Conservation (phyloP, 148 eudicot genomes). For the Chenopodium album region DNA sequence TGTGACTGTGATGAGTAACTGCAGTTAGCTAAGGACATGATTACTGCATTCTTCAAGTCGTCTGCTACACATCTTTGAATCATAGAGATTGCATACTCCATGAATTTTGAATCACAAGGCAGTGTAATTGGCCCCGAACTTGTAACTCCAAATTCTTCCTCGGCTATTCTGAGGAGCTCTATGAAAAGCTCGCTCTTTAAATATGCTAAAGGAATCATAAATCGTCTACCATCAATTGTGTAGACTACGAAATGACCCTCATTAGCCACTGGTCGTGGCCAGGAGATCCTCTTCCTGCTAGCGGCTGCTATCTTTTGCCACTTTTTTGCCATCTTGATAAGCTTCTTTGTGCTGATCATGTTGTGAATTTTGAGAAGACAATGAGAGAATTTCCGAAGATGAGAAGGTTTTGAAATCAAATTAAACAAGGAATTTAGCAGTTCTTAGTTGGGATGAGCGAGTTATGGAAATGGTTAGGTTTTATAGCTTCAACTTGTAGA, state of each 20-base stretch:
- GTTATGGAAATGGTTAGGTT: not conserved
- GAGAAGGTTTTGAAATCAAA: not conserved
- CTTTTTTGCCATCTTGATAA: conserved; percentile 35
- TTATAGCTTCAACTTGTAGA: conserved; percentile 5
- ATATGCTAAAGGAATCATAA: not conserved
- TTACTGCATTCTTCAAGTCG: conserved; percentile 31
- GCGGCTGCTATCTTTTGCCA: conserved; percentile 15
- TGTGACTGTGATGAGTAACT: conserved; percentile 3
- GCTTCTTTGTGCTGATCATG: conserved; percentile 28
- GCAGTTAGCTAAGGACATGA: conserved; percentile 8
- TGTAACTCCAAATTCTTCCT: conserved; percentile 41
- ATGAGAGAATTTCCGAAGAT: not conserved
- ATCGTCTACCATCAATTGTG: conserved; percentile 7
- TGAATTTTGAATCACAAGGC: conserved; percentile 39
- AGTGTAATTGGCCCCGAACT: conserved; percentile 41
- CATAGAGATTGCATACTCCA: conserved; percentile 33
- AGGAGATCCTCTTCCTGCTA: conserved; percentile 32
- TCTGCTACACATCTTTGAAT: conserved; percentile 22
- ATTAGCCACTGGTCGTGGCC: not conserved
- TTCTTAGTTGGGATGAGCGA: not conserved
- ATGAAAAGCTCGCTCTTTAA: conserved; percentile 27
- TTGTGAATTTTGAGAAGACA: not conserved
- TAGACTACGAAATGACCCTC: conserved; percentile 10
- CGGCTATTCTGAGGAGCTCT: conserved; percentile 39
- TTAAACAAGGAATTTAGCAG: too few species aligned